phyloP scores from a whole-genome alignment of 2,329 filamentous ascomycete genomes.

The Penicillium sp. region DNA sequence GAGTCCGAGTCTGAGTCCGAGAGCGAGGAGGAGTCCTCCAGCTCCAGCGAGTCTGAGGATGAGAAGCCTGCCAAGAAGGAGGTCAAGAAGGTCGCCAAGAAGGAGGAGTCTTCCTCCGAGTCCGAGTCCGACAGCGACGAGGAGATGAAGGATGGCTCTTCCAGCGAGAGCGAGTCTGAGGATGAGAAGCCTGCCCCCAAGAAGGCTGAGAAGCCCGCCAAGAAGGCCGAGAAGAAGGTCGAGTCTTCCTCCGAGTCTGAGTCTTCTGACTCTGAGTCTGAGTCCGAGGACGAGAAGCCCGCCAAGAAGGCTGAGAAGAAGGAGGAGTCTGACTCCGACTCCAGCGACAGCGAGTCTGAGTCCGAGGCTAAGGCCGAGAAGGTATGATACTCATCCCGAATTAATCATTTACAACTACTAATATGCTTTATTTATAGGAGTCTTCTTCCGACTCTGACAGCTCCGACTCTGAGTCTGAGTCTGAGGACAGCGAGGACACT shows the following conservation, averaged over 20 bases:
- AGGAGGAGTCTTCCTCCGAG: constrained; percentile 36
- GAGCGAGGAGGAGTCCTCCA: constrained; percentile 29
- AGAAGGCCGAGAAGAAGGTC: constrained; percentile 23
- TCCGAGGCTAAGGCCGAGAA: constrained; percentile 31
- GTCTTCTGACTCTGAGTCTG: constrained; percentile 4
- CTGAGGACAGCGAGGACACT: constrained; percentile 35
- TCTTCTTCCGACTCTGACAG: constrained; percentile 33
- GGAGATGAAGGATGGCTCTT: constrained; percentile 32
- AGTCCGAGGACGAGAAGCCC: constrained; percentile 32
- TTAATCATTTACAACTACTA: constrained; percentile 4
- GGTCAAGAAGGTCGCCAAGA: constrained; percentile 26
- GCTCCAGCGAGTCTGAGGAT: constrained; percentile 34
- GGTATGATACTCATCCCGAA: constrained; percentile 20
- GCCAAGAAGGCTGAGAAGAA: constrained; percentile 29
- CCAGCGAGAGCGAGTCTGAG: constrained; percentile 26
- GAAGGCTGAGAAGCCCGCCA: constrained; percentile 27
- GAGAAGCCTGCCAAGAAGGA: constrained; percentile 38
- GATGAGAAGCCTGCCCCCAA: constrained; percentile 32
- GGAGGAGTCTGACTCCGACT: constrained; percentile 20
- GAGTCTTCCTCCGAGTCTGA: constrained; percentile 36
- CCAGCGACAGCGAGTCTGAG: constrained; percentile 29
- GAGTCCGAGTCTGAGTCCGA: constrained; percentile 34
- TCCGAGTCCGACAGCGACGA: constrained; percentile 37
- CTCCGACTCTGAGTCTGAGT: constrained; percentile 34
- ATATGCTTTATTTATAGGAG: constrained; percentile 9